A percentile compares a stretch with the other conserved stretches of the same genome.
phyloP scores from a whole-genome alignment of 1,139 yeast species.

The Pichia terricola region DNA sequence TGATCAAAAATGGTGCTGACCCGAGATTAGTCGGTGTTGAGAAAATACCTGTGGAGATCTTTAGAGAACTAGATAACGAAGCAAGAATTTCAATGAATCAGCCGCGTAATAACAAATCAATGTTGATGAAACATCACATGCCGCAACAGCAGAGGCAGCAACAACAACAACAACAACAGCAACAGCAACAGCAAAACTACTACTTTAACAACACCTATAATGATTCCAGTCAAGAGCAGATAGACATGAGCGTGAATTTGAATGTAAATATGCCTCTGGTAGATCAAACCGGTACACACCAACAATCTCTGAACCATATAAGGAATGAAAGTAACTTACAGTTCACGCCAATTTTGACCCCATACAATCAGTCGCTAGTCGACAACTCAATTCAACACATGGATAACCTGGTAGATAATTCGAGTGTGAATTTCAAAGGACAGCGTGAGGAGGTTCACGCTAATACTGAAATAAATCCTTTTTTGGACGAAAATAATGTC shows the following conservation, averaged over 20 bases:
- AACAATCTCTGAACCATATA: background rate
- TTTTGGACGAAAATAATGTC: slow-evolving; percentile 1
- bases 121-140: background rate
- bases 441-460: background rate
- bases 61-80: slow-evolving; percentile 17
- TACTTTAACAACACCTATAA: background rate
- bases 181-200: background rate
- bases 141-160: background rate
- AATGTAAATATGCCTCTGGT: too few relatives aligned
- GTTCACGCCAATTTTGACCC: background rate
- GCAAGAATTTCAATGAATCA: background rate
- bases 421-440: background rate
- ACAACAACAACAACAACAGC: background rate
- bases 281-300: background rate
- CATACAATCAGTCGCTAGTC: background rate
- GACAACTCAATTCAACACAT: background rate
- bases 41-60: slow-evolving; percentile 16
- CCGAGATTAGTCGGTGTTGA: slow-evolving; percentile 13
- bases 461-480: slow-evolving; percentile 1
- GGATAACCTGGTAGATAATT: background rate
- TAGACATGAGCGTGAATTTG: too few relatives aligned
- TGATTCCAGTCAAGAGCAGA: too few relatives aligned
- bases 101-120: background rate
- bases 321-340: background rate
- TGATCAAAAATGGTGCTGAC: slow-evolving; percentile 34